phyloP scores from a whole-genome alignment of 179 eudicot genomes.

The Spinacia oleracea region DNA sequence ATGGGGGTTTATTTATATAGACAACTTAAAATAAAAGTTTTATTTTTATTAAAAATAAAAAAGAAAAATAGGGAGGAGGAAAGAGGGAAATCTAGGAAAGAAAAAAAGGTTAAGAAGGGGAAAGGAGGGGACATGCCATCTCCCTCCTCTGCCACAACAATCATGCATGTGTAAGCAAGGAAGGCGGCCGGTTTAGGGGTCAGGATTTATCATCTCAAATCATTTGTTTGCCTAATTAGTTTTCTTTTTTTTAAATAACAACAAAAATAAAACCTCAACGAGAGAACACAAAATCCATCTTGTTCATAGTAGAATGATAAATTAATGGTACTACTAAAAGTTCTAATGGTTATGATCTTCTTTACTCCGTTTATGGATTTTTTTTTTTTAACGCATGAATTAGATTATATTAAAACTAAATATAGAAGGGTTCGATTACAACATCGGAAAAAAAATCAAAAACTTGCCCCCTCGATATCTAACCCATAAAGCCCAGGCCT shows the following conservation, averaged over 20 bases:
- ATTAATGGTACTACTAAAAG: neutral
- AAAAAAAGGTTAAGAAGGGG: neutral
- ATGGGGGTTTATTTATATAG: constrained; percentile 18
- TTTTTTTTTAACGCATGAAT: too few species aligned
- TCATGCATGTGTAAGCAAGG: constrained; percentile 90
- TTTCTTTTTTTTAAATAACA: neutral
- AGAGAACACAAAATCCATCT: neutral
- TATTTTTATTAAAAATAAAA: neutral
- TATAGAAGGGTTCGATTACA: too few species aligned
- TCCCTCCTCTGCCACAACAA: constrained; percentile 58
- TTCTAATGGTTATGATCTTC: too few species aligned
- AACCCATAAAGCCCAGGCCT: too few species aligned
- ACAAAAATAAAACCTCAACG: neutral
- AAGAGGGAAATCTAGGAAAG: neutral
- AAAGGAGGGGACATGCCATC: constrained; percentile 32
- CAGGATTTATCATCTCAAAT: constrained; percentile 16
- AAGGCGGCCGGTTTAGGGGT: constrained; percentile 66
- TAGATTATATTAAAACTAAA: too few species aligned
- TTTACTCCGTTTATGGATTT: too few species aligned
- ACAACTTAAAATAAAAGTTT: neutral
- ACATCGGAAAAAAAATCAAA: too few species aligned
- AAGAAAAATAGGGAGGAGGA: neutral
- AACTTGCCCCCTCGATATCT: too few species aligned
- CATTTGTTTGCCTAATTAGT: constrained; percentile 9
- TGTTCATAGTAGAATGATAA: neutral